Conservation (phyloP, 108 stramenopile species). For the Schizochytrium sp. region DNA sequence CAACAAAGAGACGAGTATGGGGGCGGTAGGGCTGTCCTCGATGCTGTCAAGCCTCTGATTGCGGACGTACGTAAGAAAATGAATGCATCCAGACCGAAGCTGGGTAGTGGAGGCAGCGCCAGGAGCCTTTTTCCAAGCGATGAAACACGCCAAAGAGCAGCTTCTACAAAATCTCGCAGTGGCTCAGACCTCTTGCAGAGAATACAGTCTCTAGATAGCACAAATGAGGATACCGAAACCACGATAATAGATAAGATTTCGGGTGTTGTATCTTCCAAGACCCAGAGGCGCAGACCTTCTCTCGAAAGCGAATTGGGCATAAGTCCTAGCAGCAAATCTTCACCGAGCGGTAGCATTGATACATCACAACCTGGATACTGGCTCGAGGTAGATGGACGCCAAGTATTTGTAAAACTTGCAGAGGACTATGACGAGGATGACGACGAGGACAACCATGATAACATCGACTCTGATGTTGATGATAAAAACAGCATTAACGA, state of each 20-base stretch:
- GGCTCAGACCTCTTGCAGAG: background rate
- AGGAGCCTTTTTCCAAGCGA: slow-evolving; percentile 34
- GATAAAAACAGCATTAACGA: background rate
- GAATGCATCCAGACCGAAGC: background rate
- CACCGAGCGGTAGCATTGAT: too few species aligned
- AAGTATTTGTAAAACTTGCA: slow-evolving; percentile 31
- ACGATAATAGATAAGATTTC: background rate
- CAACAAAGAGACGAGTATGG: too few species aligned
- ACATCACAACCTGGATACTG: slow-evolving; percentile 14
- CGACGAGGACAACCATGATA: background rate
- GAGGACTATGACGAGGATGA: slow-evolving; percentile 10
- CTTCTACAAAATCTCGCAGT: background rate
- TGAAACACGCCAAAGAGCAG: background rate
- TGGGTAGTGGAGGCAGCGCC: background rate
- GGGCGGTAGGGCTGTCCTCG: slow-evolving; percentile 24
- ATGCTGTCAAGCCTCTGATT: slow-evolving; percentile 56
- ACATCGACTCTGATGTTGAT: background rate
- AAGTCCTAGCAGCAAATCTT: background rate
- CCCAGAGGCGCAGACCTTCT: background rate
- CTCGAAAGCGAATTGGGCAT: background rate
- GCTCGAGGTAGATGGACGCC: slow-evolving; percentile 29
- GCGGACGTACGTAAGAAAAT: slow-evolving; percentile 28
- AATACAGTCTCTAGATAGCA: background rate
- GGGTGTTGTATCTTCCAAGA: background rate
- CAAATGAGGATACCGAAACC: background rate